Evolutionary conservation across 768 basidiomycete species (phyloP).

Genomic region (Trametes punicea): DNA sequence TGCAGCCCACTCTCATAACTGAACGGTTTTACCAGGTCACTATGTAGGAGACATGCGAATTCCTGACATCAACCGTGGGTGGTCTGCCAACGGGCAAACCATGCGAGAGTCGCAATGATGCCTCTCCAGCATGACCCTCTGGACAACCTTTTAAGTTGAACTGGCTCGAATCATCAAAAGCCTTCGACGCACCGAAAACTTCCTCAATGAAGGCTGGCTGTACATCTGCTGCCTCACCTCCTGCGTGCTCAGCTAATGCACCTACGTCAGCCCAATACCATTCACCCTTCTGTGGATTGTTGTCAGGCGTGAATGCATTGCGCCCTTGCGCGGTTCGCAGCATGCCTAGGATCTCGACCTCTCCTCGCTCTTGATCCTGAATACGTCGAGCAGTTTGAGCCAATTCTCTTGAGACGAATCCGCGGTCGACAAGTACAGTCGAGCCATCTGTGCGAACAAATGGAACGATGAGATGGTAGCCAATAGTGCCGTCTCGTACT

Average conservation of each 20-base stretch:
- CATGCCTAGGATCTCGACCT: slow-evolving; percentile 83
- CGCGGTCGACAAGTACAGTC: slow-evolving; percentile 88
- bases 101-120: slow-evolving; percentile 49
- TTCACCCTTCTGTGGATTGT: slow-evolving; percentile 69
- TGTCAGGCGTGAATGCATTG: slow-evolving; percentile 86
- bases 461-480: slow-evolving; percentile 87
- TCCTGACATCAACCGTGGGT: slow-evolving; percentile 82
- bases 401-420: slow-evolving; percentile 71
- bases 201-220: slow-evolving; percentile 91
- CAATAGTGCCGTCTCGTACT: slow-evolving; percentile 84
- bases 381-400: slow-evolving; percentile 31
- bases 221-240: slow-evolving; percentile 66
- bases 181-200: slow-evolving; percentile 69
- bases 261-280: slow-evolving; percentile 94
- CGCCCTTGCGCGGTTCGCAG: slow-evolving; percentile 71
- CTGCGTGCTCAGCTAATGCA: slow-evolving; percentile 74
- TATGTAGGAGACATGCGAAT: slow-evolving; percentile 93
- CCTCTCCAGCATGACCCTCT: slow-evolving; percentile 88
- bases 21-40: slow-evolving; percentile 72
- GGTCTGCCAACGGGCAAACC: slow-evolving; percentile 86
- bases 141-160: neutral
- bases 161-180: neutral
- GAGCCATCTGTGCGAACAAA: slow-evolving; percentile 75
- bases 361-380: slow-evolving; percentile 39
- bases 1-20: neutral